phyloP scores from a whole-genome alignment of 2,329 filamentous ascomycete genomes.

The Xylaria sp. region DNA sequence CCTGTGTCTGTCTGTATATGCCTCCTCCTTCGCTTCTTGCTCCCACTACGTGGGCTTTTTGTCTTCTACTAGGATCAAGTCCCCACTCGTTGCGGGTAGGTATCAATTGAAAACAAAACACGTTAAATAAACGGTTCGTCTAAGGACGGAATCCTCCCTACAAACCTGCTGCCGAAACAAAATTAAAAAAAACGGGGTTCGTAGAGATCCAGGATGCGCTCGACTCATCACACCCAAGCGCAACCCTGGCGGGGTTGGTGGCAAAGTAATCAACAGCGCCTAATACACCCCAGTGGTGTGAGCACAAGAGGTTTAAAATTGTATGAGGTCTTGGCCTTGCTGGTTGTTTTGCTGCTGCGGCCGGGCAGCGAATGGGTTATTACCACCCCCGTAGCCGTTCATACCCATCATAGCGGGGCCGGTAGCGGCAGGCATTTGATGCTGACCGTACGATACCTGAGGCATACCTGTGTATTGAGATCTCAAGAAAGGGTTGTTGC shows the following conservation, averaged over 20 bases:
- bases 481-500: slow-evolving; percentile 89
- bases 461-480: slow-evolving; percentile 86
- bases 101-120: slow-evolving; percentile 32
- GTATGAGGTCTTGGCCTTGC: slow-evolving; percentile 69
- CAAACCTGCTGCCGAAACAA: slow-evolving; percentile 13
- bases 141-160: slow-evolving; percentile 4
- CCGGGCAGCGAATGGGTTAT: slow-evolving; percentile 69
- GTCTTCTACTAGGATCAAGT: slow-evolving; percentile 25
- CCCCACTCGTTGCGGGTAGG: slow-evolving; percentile 22
- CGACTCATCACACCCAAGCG: neutral
- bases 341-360: slow-evolving; percentile 61
- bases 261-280: slow-evolving; percentile 5
- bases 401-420: slow-evolving; percentile 67
- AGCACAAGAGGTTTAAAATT: slow-evolving; percentile 60
- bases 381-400: slow-evolving; percentile 59
- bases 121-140: slow-evolving; percentile 15
- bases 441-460: slow-evolving; percentile 63
- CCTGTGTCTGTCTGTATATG: slow-evolving; percentile 3
- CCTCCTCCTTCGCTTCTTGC: neutral
- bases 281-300: neutral
- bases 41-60: slow-evolving; percentile 7
- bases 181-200: neutral
- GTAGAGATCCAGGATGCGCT: slow-evolving; percentile 12
- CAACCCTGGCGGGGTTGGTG: neutral
- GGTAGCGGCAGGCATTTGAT: slow-evolving; percentile 65